Conservation (phyloP, 345 rosid species). For the Arabidopsis suecica region DNA sequence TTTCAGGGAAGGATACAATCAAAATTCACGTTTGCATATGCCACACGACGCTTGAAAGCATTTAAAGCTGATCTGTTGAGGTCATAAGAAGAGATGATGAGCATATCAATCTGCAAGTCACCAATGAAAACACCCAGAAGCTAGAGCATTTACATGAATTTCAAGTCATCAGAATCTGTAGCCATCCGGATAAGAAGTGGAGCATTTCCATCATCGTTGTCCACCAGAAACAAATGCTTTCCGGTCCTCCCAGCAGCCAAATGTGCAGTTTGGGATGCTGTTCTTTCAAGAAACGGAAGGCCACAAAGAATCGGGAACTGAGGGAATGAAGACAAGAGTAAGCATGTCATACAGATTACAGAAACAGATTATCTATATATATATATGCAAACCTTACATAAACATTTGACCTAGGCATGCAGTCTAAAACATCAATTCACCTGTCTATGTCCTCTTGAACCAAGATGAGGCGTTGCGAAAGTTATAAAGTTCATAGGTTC, state of each 20-base stretch:
- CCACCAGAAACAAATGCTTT: constrained; percentile 89
- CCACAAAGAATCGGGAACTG: constrained; percentile 95
- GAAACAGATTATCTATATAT: background rate
- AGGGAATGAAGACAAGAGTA: background rate
- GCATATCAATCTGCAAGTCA: constrained; percentile 27
- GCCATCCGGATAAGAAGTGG: constrained; percentile 95
- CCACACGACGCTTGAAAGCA: constrained; percentile 88
- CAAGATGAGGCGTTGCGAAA: constrained; percentile 97
- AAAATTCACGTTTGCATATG: constrained; percentile 86
- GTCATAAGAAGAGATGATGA: constrained; percentile 37
- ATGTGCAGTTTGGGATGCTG: constrained; percentile 88
- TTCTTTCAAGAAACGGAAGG: constrained; percentile 85
- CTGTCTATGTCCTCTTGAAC: constrained; percentile 89
- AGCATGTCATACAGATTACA: constrained; percentile 16
- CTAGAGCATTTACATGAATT: constrained; percentile 68
- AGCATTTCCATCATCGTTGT: constrained; percentile 68
- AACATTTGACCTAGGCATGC: constrained; percentile 34
- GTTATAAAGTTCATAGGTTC: constrained; percentile 95
- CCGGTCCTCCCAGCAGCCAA: constrained; percentile 90
- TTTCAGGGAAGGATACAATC: constrained; percentile 72
- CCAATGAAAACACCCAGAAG: constrained; percentile 11
- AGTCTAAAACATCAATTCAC: constrained; percentile 47
- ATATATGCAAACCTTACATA: constrained; percentile 3
- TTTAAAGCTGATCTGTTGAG: constrained; percentile 77
- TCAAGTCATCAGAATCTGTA: constrained; percentile 66